Conservation (phyloP, 257 asterid genomes). For the Solanum lycopersicoides region DNA sequence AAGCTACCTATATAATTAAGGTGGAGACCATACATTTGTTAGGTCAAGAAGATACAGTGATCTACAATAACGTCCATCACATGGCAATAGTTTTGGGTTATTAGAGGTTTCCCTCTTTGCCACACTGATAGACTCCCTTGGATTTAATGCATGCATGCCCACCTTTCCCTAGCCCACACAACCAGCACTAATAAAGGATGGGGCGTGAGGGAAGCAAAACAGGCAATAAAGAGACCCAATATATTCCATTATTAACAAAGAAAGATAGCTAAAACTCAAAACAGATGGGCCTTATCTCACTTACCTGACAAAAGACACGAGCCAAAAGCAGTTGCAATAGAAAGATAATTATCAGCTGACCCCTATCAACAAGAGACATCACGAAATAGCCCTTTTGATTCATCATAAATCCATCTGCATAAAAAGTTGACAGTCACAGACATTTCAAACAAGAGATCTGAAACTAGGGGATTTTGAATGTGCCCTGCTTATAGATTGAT, state of each 20-base stretch:
- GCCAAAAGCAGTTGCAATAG: background rate
- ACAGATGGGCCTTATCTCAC: background rate
- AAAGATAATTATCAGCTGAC: background rate
- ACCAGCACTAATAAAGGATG: background rate
- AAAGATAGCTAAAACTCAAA: background rate
- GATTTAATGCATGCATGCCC: background rate
- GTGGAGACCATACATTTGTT: background rate
- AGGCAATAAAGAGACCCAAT: background rate
- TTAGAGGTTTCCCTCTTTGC: background rate
- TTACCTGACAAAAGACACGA: background rate
- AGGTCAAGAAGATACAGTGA: background rate
- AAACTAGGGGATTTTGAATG: background rate
- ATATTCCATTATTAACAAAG: background rate
- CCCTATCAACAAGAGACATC: slow-evolving; percentile 52
- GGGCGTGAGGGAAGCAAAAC: background rate
- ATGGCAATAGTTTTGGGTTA: background rate
- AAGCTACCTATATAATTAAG: background rate
- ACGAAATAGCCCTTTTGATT: slow-evolving; percentile 79
- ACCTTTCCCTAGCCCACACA: background rate
- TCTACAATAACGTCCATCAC: background rate
- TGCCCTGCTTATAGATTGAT: too few species aligned
- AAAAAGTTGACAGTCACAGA: background rate
- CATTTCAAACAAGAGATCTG: background rate
- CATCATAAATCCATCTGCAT: slow-evolving; percentile 94
- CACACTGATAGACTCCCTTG: background rate